Evolutionary conservation across 371 early-diverging fungal genomes (phyloP).

Genomic region (Syncephalastrum racemosum): DNA sequence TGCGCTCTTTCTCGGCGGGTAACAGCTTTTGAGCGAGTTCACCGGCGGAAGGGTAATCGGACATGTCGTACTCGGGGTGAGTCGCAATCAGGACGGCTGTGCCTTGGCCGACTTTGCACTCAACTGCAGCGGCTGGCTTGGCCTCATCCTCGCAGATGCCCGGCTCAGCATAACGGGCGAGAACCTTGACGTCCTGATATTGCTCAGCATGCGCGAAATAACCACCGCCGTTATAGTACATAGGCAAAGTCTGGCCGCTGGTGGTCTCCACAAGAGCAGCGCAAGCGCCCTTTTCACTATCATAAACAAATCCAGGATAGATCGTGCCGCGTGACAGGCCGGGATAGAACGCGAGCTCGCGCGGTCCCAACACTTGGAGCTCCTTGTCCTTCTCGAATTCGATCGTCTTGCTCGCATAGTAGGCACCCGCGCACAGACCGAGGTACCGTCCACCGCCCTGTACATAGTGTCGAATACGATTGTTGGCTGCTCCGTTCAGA

Average conservation of each 20-base stretch:
- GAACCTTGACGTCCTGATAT: constrained; percentile 44
- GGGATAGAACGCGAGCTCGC: constrained; percentile 74
- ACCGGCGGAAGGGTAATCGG: constrained; percentile 19
- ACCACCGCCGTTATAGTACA: constrained; percentile 85
- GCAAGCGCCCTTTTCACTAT: constrained; percentile 74
- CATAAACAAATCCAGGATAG: constrained; percentile 80
- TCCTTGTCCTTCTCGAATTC: constrained; percentile 74
- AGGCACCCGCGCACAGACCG: constrained; percentile 94
- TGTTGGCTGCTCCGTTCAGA: constrained; percentile 60
- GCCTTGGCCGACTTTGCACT: constrained; percentile 64
- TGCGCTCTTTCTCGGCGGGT: constrained; percentile 29
- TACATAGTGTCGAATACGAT: constrained; percentile 73
- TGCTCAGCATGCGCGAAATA: constrained; percentile 63
- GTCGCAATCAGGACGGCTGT: constrained; percentile 66
- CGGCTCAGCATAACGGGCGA: constrained; percentile 61
- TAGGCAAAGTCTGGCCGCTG: constrained; percentile 11
- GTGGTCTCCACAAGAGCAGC: constrained; percentile 49
- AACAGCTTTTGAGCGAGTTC: constrained; percentile 7
- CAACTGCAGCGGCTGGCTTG: constrained; percentile 48
- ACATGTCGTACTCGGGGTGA: constrained; percentile 75
- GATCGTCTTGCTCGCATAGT: constrained; percentile 70
- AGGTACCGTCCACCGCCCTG: constrained; percentile 80
- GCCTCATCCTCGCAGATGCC: constrained; percentile 23
- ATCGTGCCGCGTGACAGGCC: constrained; percentile 75
- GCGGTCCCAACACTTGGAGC: constrained; percentile 70